A percentile compares a stretch with the other conserved stretches of the same genome.
Conservation (phyloP, 2,329 filamentous ascomycete species). For the Cytospora chrysosperma region DNA sequence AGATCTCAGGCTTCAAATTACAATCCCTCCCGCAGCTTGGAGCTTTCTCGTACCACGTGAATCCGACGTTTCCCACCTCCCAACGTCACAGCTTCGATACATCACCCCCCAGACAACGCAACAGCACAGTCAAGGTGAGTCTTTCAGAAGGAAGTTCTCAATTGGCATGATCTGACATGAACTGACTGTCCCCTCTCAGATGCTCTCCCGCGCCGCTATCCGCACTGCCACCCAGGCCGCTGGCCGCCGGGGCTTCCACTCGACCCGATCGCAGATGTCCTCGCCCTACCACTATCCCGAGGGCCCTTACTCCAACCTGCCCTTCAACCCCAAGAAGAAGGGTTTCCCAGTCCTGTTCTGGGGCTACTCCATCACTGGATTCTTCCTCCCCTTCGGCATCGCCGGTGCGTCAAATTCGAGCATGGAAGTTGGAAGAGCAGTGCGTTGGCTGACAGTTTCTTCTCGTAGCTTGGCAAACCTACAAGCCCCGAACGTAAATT, state of each 20-base stretch:
- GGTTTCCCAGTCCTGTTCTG: slow-evolving; percentile 84
- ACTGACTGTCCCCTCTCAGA: slow-evolving; percentile 50
- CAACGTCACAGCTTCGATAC: slow-evolving; percentile 24
- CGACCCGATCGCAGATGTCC: slow-evolving; percentile 77
- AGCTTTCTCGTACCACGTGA: slow-evolving; percentile 17
- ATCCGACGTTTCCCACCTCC: neutral
- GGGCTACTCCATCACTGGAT: slow-evolving; percentile 61
- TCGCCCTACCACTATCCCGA: slow-evolving; percentile 99
- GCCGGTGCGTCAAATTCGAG: slow-evolving; percentile 49
- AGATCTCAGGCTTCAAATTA: slow-evolving; percentile 9
- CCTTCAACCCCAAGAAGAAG: slow-evolving; percentile 92
- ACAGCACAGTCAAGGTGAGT: slow-evolving; percentile 13
- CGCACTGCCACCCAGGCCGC: slow-evolving; percentile 55
- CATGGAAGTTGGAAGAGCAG: neutral
- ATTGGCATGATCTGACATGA: slow-evolving; percentile 40
- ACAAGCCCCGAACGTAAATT: slow-evolving; percentile 45
- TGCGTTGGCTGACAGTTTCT: slow-evolving; percentile 25
- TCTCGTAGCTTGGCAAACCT: slow-evolving; percentile 49
- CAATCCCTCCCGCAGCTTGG: neutral
- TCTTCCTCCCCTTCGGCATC: slow-evolving; percentile 64
- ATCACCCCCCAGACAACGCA: neutral
- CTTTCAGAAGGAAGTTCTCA: slow-evolving; percentile 32
- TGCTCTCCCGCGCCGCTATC: slow-evolving; percentile 73
- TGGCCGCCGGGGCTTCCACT: slow-evolving; percentile 90
- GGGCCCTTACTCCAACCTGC: slow-evolving; percentile 90